Evolutionary conservation across 495 filamentous ascomycete species (phyloP).

Genomic region (Zalerion maritima): DNA sequence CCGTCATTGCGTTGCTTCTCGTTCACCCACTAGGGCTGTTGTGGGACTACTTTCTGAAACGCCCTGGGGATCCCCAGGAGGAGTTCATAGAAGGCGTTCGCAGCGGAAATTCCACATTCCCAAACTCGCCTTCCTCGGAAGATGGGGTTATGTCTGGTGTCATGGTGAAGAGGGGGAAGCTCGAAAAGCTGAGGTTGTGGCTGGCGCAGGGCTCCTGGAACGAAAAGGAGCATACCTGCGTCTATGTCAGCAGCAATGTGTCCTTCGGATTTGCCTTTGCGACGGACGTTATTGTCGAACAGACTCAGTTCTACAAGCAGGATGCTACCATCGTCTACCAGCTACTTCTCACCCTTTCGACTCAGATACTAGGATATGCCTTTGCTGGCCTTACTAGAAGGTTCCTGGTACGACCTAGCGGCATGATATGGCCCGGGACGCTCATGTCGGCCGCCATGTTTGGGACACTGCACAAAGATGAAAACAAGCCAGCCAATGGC

Average conservation of each 20-base stretch:
- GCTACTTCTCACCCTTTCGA: slow-evolving; percentile 65
- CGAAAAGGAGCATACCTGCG: slow-evolving; percentile 73
- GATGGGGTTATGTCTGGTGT: no score
- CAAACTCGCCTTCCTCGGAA: slow-evolving; percentile 4
- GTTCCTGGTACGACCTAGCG: slow-evolving; percentile 66
- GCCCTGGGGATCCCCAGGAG: slow-evolving; percentile 43
- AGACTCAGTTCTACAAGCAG: slow-evolving; percentile 77
- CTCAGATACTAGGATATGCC: slow-evolving; percentile 71
- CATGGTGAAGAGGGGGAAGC: slow-evolving; percentile 14
- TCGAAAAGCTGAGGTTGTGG: slow-evolving; percentile 46
- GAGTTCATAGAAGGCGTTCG: slow-evolving; percentile 41
- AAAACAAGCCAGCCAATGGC: slow-evolving; percentile 67
- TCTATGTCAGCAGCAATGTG: slow-evolving; percentile 80
- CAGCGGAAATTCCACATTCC: slow-evolving; percentile 8
- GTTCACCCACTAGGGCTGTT: slow-evolving; percentile 66
- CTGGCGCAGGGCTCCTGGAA: slow-evolving; percentile 72
- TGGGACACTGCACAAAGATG: slow-evolving; percentile 68
- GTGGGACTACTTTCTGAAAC: slow-evolving; percentile 60
- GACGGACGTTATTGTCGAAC: slow-evolving; percentile 74
- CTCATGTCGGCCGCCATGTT: slow-evolving; percentile 81
- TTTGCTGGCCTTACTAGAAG: slow-evolving; percentile 68
- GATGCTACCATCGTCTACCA: slow-evolving; percentile 60
- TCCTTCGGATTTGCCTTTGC: slow-evolving; percentile 84
- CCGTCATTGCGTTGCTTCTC: slow-evolving; percentile 67
- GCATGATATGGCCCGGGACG: slow-evolving; percentile 88